Evolutionary conservation across 1,284 basidiomycete species (phyloP).

Genomic region (Cutaneotrichosporon sp.): DNA sequence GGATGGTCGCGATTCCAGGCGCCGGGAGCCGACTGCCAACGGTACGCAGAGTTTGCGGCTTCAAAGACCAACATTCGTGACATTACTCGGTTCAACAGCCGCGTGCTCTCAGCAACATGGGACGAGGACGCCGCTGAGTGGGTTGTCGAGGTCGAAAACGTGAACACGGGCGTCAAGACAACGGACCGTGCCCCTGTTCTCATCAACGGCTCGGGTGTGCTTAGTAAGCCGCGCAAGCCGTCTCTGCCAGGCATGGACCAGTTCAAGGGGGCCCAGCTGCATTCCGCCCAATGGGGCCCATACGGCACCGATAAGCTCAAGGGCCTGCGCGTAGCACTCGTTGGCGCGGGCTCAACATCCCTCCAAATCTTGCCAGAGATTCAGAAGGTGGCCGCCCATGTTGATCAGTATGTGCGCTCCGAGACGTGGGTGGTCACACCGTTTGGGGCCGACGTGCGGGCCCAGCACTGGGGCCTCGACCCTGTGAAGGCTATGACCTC

Average conservation of each 20-base stretch:
- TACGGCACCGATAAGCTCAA: conserved; percentile 15
- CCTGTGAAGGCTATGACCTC: conserved; percentile 14
- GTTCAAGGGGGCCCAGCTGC: conserved; percentile 27
- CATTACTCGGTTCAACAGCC: conserved; percentile 26
- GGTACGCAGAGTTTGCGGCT: conserved; percentile 6
- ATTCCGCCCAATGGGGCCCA: conserved; percentile 27
- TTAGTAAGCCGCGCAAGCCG: conserved; percentile 27
- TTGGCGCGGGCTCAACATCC: conserved; percentile 17
- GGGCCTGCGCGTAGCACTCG: conserved; percentile 14
- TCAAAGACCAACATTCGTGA: conserved; percentile 12
- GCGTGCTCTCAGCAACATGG: conserved; percentile 1
- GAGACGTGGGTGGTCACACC: conserved; percentile 14
- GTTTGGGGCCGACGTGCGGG: conserved; percentile 11
- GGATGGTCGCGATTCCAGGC: conserved; percentile 9
- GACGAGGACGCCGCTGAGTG: conserved; percentile 26
- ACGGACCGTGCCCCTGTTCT: conserved; percentile 29
- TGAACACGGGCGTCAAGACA: conserved; percentile 5
- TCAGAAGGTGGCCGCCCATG: conserved; percentile 19
- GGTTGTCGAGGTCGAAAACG: conserved; percentile 16
- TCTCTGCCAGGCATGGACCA: conserved; percentile 23
- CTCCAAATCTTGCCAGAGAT: conserved; percentile 28
- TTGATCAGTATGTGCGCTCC: conserved; percentile 27
- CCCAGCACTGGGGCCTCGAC: conserved; percentile 22
- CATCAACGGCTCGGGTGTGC: conserved; percentile 31
- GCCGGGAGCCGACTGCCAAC: conserved; percentile 8